phyloP scores from a whole-genome alignment of 2,329 filamentous ascomycete genomes.

The Cytospora mali region DNA sequence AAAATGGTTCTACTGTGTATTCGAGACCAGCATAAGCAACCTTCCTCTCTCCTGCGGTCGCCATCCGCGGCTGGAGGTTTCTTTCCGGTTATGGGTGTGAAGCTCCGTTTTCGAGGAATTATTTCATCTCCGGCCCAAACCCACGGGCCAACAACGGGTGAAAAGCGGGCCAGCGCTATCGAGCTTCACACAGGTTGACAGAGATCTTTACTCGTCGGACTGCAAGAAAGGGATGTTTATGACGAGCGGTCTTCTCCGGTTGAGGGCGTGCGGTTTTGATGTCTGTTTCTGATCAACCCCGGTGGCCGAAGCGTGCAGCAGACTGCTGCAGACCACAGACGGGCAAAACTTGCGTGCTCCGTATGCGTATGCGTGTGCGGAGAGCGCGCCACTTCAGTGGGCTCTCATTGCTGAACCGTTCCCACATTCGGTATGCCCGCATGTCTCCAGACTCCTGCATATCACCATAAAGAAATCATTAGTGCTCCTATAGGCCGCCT shows the following conservation, averaged over 20 bases:
- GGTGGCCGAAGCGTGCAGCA: not conserved
- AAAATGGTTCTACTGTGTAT: no score
- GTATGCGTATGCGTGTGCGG: not conserved
- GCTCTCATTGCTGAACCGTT: not conserved
- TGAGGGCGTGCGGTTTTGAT: not conserved
- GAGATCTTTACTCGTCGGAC: not conserved
- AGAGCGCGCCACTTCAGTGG: not conserved
- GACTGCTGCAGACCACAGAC: not conserved
- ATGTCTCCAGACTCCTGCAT: conserved; percentile 3
- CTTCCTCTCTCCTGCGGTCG: conserved; percentile 5
- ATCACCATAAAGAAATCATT: conserved; percentile 3
- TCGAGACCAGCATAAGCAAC: not conserved
- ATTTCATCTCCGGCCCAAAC: conserved; percentile 25
- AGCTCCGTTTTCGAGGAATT: conserved; percentile 25
- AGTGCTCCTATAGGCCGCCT: conserved; percentile 1
- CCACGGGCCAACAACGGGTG: conserved; percentile 19
- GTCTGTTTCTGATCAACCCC: not conserved
- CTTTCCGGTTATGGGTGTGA: conserved; percentile 18
- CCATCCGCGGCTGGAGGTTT: conserved; percentile 11
- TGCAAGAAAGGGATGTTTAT: not conserved
- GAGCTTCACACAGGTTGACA: conserved; percentile 1
- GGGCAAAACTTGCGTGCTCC: not conserved
- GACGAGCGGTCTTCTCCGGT: conserved; percentile 1
- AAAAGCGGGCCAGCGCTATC: not conserved
- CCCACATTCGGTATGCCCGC: conserved; percentile 1